These are phyloP conservation scores for Fusarium sp. DNA, from an alignment of 2,329 filamentous ascomycete species.

Conservation along the genomic window DNA sequence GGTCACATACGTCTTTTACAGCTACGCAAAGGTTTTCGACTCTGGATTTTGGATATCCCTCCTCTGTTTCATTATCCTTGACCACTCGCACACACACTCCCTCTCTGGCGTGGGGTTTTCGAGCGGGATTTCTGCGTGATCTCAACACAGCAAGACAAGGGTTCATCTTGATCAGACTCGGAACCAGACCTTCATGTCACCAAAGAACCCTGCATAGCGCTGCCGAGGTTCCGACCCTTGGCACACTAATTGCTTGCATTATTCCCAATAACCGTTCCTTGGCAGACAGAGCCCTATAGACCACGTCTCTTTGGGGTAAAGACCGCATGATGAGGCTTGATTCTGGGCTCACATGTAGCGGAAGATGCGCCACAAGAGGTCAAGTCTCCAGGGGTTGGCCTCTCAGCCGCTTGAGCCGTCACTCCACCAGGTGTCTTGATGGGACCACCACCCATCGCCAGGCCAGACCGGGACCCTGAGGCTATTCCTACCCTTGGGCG, in stretches of 20 bases:
- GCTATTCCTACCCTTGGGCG: background rate
- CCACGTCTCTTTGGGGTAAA: constrained; percentile 23
- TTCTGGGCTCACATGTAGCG: constrained; percentile 16
- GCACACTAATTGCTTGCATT: constrained; percentile 8
- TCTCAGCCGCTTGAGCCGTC: constrained; percentile 23
- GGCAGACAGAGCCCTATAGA: constrained; percentile 15
- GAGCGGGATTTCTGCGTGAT: constrained; percentile 4
- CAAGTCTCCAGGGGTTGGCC: constrained; percentile 19
- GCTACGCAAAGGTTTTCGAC: background rate
- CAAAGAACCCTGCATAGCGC: constrained; percentile 18
- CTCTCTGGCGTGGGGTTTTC: background rate
- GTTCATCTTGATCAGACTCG: constrained; percentile 16
- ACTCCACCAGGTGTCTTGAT: constrained; percentile 6
- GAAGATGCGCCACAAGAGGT: constrained; percentile 9
- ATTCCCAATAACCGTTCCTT: constrained; percentile 4
- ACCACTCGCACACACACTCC: too few species aligned
- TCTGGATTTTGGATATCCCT: background rate
- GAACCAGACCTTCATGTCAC: background rate
- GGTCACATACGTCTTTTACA: background rate
- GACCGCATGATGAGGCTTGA: constrained; percentile 31
- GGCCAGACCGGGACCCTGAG: background rate
- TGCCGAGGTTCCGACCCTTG: constrained; percentile 20
- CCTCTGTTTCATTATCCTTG: background rate
- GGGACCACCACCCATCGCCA: background rate
- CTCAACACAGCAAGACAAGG: constrained; percentile 5